Base-by-base conservation (phyloP, 2,329 filamentous ascomycete genomes). In the Diaporthe citriasiana region DNA sequence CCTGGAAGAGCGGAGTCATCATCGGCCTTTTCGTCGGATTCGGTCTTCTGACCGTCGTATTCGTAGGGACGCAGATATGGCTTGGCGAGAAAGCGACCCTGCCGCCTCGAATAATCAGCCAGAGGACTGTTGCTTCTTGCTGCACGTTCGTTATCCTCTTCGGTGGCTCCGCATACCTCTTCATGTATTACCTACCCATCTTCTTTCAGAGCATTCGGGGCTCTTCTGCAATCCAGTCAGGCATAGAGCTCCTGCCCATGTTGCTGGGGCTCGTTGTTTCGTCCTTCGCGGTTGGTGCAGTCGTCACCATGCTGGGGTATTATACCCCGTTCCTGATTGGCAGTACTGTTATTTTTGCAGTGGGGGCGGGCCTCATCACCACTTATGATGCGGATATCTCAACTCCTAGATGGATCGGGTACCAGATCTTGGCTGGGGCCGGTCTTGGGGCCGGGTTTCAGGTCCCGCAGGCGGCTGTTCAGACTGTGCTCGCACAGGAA, bases 341-440 rank as follows among this genome's bases (percentile, higher is more conserved):
- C 7, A 83, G 81, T 25, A 82, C 83, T 55, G 77, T 83, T 73
- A 77, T 83, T 50, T 80, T 79, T 47, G 78, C 86, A 47, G 79
- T 90, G 71, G 88, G 89, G 10, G 80, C 84, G 2, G 90, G 89
- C n/a, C 84, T 92, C 71, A 84, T 92, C 74, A 88, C 88, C 1
- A 90, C 88, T 0, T 85, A 90, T 12, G 79, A 81, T 47, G 81
- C 88, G 3, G 76, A 84, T 76, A 90, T 87, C 9, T 82, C 84
- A 1, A 80, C 86, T 2, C 78, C 81, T 13, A 81, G 84, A 55
- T 92, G 89, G 89, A 88, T 91, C 75, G 89, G 89, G 22, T 91
- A 88, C 79, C 89, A 91, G 79, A 86, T 89, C 53, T 78, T 92
- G 38, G 82, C 84, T 25, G 90, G 74, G 17, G 63, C 65, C 6